Percentiles rank a stretch among this genome's conserved stretches.
Evolutionary conservation across 176 grass and related monocot species (phyloP).

Genomic region (Tillandsia fasciculata): DNA sequence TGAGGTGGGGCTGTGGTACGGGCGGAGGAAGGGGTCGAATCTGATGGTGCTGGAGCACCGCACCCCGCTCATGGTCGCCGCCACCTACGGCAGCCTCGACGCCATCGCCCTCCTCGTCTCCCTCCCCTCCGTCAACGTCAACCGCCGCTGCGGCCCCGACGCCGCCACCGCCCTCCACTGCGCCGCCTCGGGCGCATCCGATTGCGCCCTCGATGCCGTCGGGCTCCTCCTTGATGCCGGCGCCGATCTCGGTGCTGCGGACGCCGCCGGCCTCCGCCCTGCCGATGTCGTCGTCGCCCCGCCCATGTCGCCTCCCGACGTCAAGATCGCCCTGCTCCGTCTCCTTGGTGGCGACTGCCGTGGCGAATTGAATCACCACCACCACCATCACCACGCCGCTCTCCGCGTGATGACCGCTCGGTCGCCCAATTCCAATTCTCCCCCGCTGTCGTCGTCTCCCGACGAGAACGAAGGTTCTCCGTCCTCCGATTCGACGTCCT

Average conservation of each 20-base stretch:
- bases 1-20: slow-evolving; percentile 65
- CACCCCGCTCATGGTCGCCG: slow-evolving; percentile 70
- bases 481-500: background rate
- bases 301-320: slow-evolving; percentile 29
- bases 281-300: slow-evolving; percentile 52
- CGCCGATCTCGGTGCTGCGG: slow-evolving; percentile 31
- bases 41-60: slow-evolving; percentile 37
- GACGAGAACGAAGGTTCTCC: background rate
- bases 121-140: slow-evolving; percentile 43
- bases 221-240: slow-evolving; percentile 41
- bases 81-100: slow-evolving; percentile 56
- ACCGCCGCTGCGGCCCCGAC: slow-evolving; percentile 41
- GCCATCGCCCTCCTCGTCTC: slow-evolving; percentile 36
- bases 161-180: slow-evolving; percentile 68
- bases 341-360: background rate
- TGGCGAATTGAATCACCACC: no score
- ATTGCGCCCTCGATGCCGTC: slow-evolving; percentile 32
- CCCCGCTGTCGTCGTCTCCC: background rate
- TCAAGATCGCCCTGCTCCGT: slow-evolving; percentile 44
- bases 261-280: slow-evolving; percentile 39
- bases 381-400: background rate
- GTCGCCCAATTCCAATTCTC: background rate
- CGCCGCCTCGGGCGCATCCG: slow-evolving; percentile 53
- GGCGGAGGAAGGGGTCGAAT: slow-evolving; percentile 34
- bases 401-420: background rate